A percentile compares a stretch with the other conserved stretches of the same genome.
phyloP scores from a whole-genome alignment of 495 filamentous ascomycete species.

The Aspergillus cristatus region DNA sequence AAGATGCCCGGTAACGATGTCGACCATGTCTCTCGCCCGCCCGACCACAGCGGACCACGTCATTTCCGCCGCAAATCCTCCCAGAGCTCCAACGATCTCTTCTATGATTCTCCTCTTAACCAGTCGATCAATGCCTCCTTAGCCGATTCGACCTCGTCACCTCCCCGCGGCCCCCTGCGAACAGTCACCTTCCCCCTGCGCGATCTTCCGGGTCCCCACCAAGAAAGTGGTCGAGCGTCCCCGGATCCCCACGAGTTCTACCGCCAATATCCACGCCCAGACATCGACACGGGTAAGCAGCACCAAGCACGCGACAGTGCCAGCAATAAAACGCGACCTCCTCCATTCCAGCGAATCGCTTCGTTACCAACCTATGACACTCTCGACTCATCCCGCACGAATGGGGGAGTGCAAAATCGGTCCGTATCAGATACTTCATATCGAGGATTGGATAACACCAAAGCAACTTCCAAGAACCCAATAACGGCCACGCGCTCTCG shows the following conservation, averaged over 20 bases:
- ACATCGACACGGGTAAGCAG: conserved; percentile 20
- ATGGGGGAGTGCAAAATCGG: conserved; percentile 16
- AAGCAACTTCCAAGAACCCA: conserved; percentile 9
- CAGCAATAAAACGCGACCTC: conserved; percentile 8
- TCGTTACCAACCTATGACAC: conserved; percentile 19
- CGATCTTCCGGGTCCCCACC: conserved; percentile 10
- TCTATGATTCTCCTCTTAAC: conserved; percentile 14
- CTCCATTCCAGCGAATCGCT: conserved; percentile 16
- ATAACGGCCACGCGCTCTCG: conserved; percentile 23
- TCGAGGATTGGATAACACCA: conserved; percentile 13
- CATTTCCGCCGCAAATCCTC: conserved; percentile 33
- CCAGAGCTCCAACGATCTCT: conserved; percentile 20
- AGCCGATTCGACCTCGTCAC: conserved; percentile 15
- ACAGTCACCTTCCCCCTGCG: conserved; percentile 13
- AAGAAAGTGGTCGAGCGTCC: conserved; percentile 22
- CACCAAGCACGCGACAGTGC: conserved; percentile 18
- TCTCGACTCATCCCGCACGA: conserved; percentile 16
- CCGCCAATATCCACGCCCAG: conserved; percentile 23
- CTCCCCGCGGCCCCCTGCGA: conserved; percentile 15
- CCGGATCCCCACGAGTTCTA: conserved; percentile 49
- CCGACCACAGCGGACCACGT: conserved; percentile 20
- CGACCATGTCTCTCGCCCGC: conserved; percentile 31
- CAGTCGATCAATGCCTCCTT: conserved; percentile 9
- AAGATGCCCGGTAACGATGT: conserved; percentile 40
- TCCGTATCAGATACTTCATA: conserved; percentile 32